Conservation (phyloP, 2,329 filamentous ascomycete species). For the Grosmannia penicillata region DNA sequence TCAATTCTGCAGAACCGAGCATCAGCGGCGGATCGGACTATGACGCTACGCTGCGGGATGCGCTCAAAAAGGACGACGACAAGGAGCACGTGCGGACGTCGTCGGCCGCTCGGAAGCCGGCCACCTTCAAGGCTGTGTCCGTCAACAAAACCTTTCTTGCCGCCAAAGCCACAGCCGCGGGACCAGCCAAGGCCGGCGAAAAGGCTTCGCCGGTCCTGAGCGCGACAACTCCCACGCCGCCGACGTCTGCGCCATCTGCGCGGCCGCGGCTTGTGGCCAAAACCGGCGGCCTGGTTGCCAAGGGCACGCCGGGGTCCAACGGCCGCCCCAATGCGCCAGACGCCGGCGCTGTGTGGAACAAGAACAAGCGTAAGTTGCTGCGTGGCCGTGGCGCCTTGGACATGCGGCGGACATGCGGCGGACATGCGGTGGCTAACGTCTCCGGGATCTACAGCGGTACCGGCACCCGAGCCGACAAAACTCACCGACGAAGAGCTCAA, state of each 20-base stretch:
- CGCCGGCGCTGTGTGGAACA: slow-evolving; percentile 71
- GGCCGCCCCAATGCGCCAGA: slow-evolving; percentile 52
- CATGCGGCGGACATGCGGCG: too few species aligned
- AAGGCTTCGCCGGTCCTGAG: slow-evolving; percentile 32
- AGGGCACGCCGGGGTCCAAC: slow-evolving; percentile 31
- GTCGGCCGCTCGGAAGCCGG: slow-evolving; percentile 55
- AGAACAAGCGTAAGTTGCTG: slow-evolving; percentile 66
- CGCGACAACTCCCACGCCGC: slow-evolving; percentile 25
- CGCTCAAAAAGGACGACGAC: slow-evolving; percentile 40
- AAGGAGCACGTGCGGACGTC: slow-evolving; percentile 43
- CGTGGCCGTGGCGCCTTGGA: too few species aligned
- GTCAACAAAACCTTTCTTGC: slow-evolving; percentile 73
- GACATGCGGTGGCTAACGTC: too few species aligned
- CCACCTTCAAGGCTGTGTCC: slow-evolving; percentile 72
- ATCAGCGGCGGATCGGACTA: slow-evolving; percentile 64
- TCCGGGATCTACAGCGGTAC: slow-evolving; percentile 37
- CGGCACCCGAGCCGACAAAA: slow-evolving; percentile 60
- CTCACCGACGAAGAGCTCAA: slow-evolving; percentile 79
- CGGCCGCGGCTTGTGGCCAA: slow-evolving; percentile 66
- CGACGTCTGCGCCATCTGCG: slow-evolving; percentile 26
- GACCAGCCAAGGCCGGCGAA: slow-evolving; percentile 33
- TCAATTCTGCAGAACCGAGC: slow-evolving; percentile 51
- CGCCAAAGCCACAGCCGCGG: slow-evolving; percentile 42
- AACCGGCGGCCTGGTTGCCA: slow-evolving; percentile 37
- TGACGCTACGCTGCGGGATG: slow-evolving; percentile 49